A percentile compares a stretch with the other conserved stretches of the same genome.
phyloP scores from a whole-genome alignment of 139 green algal species.

The Chlamydomonas sp. region DNA sequence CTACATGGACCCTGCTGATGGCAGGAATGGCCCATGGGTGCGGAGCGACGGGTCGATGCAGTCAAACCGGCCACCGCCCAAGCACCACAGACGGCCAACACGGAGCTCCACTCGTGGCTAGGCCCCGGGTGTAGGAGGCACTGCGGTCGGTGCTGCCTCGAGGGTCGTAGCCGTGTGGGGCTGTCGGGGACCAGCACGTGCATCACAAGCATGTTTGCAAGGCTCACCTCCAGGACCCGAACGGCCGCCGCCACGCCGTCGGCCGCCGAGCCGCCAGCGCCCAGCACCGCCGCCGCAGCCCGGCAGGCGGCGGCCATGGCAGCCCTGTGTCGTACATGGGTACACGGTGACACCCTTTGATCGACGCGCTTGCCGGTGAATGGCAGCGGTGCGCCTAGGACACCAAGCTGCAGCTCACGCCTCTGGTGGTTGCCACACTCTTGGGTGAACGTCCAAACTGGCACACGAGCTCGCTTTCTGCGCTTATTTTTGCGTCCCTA shows the following conservation, averaged over 20 bases:
- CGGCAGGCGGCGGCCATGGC: constrained; percentile 62
- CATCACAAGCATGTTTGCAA: background rate
- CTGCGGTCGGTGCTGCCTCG: background rate
- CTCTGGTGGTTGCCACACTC: no score
- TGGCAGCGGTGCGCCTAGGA: no score
- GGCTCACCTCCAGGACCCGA: constrained; percentile 60
- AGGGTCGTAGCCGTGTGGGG: background rate
- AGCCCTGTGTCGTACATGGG: background rate
- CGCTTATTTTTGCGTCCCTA: no score
- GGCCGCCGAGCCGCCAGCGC: constrained; percentile 13
- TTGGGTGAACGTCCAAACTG: no score
- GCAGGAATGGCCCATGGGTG: background rate
- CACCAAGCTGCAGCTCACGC: no score
- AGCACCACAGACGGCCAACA: background rate
- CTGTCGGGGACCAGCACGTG: background rate
- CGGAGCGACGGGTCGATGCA: background rate
- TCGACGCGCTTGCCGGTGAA: no score
- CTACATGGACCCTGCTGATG: background rate
- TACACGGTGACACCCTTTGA: background rate
- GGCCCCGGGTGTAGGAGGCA: background rate
- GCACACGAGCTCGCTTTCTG: no score
- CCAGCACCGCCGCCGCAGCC: constrained; percentile 48
- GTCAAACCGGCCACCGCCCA: background rate
- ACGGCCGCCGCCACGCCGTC: constrained; percentile 69
- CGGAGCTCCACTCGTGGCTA: background rate